phyloP scores from a whole-genome alignment of 306 rosid genomes.

The Sphenostylis stenocarpa region DNA sequence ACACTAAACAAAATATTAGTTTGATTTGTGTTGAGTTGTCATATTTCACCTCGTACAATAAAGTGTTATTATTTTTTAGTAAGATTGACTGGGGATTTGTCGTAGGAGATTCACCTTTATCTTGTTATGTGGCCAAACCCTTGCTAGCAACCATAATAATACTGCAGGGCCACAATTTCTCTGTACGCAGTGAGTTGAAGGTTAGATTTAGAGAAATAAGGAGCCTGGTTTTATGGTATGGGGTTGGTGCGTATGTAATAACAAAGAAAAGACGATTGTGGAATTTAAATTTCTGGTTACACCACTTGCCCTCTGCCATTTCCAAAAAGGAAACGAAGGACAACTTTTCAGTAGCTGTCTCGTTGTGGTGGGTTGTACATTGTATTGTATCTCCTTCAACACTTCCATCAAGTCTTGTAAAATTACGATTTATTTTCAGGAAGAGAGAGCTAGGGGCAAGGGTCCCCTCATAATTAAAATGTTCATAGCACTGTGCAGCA shows the following conservation, averaged over 20 bases:
- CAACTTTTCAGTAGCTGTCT: neutral
- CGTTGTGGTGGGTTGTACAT: neutral
- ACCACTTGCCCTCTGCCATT: conserved; percentile 28
- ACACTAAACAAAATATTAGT: conserved; percentile 11
- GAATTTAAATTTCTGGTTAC: neutral
- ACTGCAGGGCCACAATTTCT: neutral
- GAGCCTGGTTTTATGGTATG: neutral
- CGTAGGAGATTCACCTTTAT: neutral
- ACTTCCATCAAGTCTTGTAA: neutral
- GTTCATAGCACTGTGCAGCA: neutral
- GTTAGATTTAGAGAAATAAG: neutral
- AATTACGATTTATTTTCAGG: neutral
- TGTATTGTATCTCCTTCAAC: neutral
- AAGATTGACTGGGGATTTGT: conserved; percentile 23
- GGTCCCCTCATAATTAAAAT: neutral
- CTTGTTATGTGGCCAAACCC: neutral
- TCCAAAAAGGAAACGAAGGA: conserved; percentile 9
- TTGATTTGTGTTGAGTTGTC: conserved; percentile 27
- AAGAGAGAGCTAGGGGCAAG: neutral
- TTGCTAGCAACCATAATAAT: neutral
- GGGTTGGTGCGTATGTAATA: conserved; percentile 34
- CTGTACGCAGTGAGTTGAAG: neutral
- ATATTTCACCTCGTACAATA: neutral
- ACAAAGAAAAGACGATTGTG: conserved; percentile 7
- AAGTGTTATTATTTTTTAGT: neutral